Percentiles rank a stretch among this genome's conserved stretches.
phyloP scores from a whole-genome alignment of 345 rosid genomes.

The Syzygium jambos region DNA sequence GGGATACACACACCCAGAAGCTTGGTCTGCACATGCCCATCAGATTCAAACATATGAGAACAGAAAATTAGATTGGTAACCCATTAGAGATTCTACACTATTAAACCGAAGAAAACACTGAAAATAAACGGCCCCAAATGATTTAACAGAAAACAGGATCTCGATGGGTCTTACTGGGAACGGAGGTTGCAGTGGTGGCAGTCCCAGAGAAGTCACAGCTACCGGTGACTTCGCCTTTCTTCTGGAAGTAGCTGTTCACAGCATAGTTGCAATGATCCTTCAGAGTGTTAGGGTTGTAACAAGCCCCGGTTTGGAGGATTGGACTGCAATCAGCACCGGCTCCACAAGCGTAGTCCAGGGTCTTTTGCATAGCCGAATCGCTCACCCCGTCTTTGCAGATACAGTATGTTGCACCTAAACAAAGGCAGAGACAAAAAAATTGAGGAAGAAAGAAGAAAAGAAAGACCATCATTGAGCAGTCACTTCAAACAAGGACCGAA shows the following conservation, averaged over 20 bases:
- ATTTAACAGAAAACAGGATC: not conserved
- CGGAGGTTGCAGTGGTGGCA: slow-evolving; percentile 37
- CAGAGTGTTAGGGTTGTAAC: slow-evolving; percentile 76
- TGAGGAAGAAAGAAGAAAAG: not conserved
- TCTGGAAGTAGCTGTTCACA: slow-evolving; percentile 82
- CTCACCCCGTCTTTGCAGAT: slow-evolving; percentile 60
- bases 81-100: not conserved
- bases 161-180: slow-evolving; percentile 1
- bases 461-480: not conserved
- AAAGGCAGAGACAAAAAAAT: not conserved
- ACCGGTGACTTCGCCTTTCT: slow-evolving; percentile 35
- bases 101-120: not conserved
- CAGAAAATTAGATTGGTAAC: not conserved
- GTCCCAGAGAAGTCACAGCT: slow-evolving; percentile 76
- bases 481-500: not conserved
- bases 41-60: not conserved
- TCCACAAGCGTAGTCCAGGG: slow-evolving; percentile 88
- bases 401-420: slow-evolving; percentile 57
- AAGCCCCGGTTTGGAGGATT: slow-evolving; percentile 56
- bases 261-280: slow-evolving; percentile 88
- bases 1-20: slow-evolving; percentile 43
- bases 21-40: slow-evolving; percentile 20
- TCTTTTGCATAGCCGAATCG: slow-evolving; percentile 51
- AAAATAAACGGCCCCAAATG: not conserved
- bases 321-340: slow-evolving; percentile 62